phyloP scores from a whole-genome alignment of 257 asterid genomes.

The Thymus quinquecostatus region DNA sequence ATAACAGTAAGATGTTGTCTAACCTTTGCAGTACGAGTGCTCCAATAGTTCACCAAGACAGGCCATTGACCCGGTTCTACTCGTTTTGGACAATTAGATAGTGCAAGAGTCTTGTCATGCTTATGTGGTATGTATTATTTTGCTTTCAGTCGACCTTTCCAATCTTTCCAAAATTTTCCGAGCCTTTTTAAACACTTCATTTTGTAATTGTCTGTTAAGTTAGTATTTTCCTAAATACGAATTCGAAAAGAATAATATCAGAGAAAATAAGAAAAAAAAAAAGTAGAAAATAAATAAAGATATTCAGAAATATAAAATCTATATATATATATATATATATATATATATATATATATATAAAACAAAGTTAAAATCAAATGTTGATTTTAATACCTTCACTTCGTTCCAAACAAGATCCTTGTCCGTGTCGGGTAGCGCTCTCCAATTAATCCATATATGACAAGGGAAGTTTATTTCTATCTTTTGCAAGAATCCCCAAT shows the following conservation, averaged over 20 bases:
- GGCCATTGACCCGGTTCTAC: neutral
- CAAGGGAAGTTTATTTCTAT: too few relatives aligned
- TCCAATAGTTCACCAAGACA: slow-evolving; percentile 11
- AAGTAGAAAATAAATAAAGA: too few relatives aligned
- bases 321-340: too few relatives aligned
- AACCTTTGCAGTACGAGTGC: neutral
- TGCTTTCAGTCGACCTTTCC: neutral
- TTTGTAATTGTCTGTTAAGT: too few relatives aligned
- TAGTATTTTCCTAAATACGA: neutral
- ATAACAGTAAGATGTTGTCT: too few relatives aligned
- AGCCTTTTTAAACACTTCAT: neutral
- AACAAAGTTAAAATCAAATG: too few relatives aligned
- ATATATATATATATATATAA: neutral
- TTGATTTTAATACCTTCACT: neutral
- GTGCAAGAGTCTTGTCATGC: neutral
- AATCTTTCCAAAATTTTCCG: neutral
- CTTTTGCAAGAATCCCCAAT: too few relatives aligned
- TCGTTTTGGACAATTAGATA: neutral
- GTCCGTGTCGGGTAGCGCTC: too few relatives aligned
- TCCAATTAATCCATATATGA: too few relatives aligned
- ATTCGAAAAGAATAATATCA: neutral
- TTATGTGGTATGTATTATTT: neutral
- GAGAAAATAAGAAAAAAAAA: too few relatives aligned
- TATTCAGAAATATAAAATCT: too few relatives aligned
- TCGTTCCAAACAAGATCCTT: neutral